Evolutionary conservation across 768 basidiomycete genomes (phyloP), one percentile per base, ranked within the genome.

Genomic region (Hemileccinum rubropunctum): DNA sequence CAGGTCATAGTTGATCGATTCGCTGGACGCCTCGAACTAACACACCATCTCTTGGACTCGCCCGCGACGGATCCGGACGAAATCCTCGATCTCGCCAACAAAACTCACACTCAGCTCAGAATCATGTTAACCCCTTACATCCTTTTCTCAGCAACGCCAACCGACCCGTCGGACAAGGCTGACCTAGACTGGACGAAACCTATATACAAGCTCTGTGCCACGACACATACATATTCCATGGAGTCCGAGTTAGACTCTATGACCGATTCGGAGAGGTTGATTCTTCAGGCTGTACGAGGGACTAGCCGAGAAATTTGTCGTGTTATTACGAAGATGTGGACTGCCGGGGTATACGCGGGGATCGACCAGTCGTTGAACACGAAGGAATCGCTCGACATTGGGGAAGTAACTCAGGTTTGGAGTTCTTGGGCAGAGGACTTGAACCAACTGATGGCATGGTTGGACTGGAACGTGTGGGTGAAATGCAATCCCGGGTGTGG

Each of bases 1-100:
- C 64, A 67, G 10, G 65, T 71, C 27, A 58, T 78, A n/a, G 61
- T 67, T 4, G 67, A 77, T 37, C 72, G 76, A 7, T 76, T 74
- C 45, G 66, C 65, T 6, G 69, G 67, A 15, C 61, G 78, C n/a
- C 61, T 80, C 12, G 73, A 77, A 46, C 50, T 71, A 17, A 51
- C 74, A 8, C 69, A 60, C 12, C 61, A 73, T 51, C 59, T 74
- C 20, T 63, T 79, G 6, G 65, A 68, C 37, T 43, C 51, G 32
- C 41, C 30, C 11, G 14, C 34, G 3, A 38, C 62, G 11, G 51
- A 65, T 17, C 20, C 57, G 8, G 42, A 53, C 18, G 43, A 17
- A 18, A n/a, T 59, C 20, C 4, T 54, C 14, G 49, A 52, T 45
- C 37, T 35, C 20, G 47, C 50, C 12, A 42, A 34, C 18, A 47